phyloP scores from a whole-genome alignment of 768 basidiomycete genomes.

The Amanita polypyramis region DNA sequence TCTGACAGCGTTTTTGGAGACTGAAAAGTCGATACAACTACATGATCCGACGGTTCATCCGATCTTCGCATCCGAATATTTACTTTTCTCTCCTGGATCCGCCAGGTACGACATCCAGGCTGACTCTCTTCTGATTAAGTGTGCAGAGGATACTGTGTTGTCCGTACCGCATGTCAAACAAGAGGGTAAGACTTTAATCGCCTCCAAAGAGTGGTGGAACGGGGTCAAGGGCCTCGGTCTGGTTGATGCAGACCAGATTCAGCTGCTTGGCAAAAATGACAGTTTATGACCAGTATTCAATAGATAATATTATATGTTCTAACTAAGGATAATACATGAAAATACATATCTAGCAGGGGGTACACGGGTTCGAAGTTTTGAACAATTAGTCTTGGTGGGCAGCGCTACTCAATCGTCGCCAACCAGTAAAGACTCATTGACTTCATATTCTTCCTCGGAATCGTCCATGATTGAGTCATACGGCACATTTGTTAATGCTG shows the following conservation, averaged over 20 bases:
- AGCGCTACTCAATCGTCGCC: conserved; percentile 9
- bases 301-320: background rate
- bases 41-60: conserved; percentile 20
- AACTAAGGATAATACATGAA: background rate
- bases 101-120: conserved; percentile 30
- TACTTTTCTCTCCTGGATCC: conserved; percentile 24
- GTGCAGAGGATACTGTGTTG: conserved; percentile 41
- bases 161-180: conserved; percentile 49
- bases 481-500: conserved; percentile 13
- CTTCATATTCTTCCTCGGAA: conserved; percentile 45
- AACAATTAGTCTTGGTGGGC: background rate
- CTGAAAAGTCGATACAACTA: conserved; percentile 30
- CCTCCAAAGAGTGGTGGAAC: conserved; percentile 72
- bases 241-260: conserved; percentile 7
- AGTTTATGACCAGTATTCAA: background rate
- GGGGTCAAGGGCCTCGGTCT: conserved; percentile 32
- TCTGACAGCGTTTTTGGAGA: conserved; percentile 22
- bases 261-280: background rate
- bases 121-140: conserved; percentile 39
- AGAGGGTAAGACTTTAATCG: conserved; percentile 43
- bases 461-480: conserved; percentile 46
- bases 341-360: background rate
- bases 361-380: background rate
- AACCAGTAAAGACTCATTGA: conserved; percentile 32
- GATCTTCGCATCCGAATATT: conserved; percentile 7